Evolutionary conservation across 768 basidiomycete genomes (phyloP).

Genomic region (Termitomyces sp.): DNA sequence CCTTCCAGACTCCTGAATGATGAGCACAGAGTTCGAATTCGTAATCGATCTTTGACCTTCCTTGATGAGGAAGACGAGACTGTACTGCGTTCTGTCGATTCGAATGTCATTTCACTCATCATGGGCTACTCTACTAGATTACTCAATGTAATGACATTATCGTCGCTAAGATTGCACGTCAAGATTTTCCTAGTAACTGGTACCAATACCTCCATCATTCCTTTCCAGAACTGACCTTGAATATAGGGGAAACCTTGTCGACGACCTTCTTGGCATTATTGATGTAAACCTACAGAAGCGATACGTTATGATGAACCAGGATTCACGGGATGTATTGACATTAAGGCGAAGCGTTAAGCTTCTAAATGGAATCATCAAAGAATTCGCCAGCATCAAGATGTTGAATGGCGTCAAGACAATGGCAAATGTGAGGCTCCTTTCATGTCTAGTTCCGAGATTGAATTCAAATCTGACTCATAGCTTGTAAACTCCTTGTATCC

Average conservation of each 20-base stretch:
- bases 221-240: conserved; percentile 1
- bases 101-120: conserved; percentile 4
- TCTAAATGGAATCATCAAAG: conserved; percentile 63
- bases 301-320: conserved; percentile 34
- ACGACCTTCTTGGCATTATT: conserved; percentile 50
- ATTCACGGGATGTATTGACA: conserved; percentile 40
- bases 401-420: conserved; percentile 61
- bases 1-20: conserved; percentile 57
- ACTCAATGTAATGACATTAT: conserved; percentile 73
- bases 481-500: conserved; percentile 49
- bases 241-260: conserved; percentile 55
- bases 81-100: conserved; percentile 33
- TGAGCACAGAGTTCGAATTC: conserved; percentile 62
- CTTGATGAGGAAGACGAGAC: conserved; percentile 76
- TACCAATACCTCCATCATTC: conserved; percentile 21
- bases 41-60: conserved; percentile 58
- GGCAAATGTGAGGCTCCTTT: conserved; percentile 42
- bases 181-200: conserved; percentile 76
- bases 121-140: conserved; percentile 42
- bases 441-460: background rate
- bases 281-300: conserved; percentile 47
- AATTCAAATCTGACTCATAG: conserved; percentile 18
- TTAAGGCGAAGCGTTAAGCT: conserved; percentile 61
- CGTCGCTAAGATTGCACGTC: conserved; percentile 70
- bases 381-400: conserved; percentile 68